Evolutionary conservation across 139 green algal genomes (phyloP).

Genomic region (Eudorina sp.): DNA sequence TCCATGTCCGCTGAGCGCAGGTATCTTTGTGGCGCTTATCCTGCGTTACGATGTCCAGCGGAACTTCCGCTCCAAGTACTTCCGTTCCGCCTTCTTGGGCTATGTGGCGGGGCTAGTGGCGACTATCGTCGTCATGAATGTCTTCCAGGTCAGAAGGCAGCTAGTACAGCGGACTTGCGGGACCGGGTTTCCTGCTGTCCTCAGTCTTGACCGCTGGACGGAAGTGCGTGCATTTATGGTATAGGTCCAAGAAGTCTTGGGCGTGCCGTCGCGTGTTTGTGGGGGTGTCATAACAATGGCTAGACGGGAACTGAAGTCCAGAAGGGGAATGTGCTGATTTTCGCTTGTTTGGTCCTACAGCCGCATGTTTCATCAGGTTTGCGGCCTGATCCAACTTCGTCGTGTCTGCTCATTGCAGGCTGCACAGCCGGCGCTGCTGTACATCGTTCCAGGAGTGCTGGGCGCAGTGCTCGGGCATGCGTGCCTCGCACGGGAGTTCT

Average conservation of each 20-base stretch:
- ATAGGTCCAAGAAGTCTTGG: neutral
- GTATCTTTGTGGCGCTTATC: conserved; percentile 97
- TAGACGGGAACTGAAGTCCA: neutral
- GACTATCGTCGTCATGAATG: conserved; percentile 98
- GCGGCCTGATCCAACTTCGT: no score
- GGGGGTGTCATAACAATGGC: neutral
- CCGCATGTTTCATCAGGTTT: neutral
- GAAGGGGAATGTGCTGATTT: neutral
- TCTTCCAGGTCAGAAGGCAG: conserved; percentile 81
- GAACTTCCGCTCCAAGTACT: conserved; percentile 63
- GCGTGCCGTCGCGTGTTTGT: neutral
- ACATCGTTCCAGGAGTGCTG: conserved; percentile 97
- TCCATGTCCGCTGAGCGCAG: conserved; percentile 53
- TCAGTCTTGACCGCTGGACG: no score
- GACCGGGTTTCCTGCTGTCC: no score
- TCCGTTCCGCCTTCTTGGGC: conserved; percentile 82
- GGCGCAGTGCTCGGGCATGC: conserved; percentile 76
- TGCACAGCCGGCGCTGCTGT: conserved; percentile 97
- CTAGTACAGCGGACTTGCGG: no score
- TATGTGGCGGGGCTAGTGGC: conserved; percentile 86
- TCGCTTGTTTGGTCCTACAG: neutral
- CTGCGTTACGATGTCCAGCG: conserved; percentile 87
- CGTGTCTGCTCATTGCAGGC: conserved; percentile 70
- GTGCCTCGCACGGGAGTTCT: conserved; percentile 70
- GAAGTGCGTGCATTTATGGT: neutral